Evolutionary conservation across 2,329 filamentous ascomycete species (phyloP).

Genomic region (Aureobasidium sp.): DNA sequence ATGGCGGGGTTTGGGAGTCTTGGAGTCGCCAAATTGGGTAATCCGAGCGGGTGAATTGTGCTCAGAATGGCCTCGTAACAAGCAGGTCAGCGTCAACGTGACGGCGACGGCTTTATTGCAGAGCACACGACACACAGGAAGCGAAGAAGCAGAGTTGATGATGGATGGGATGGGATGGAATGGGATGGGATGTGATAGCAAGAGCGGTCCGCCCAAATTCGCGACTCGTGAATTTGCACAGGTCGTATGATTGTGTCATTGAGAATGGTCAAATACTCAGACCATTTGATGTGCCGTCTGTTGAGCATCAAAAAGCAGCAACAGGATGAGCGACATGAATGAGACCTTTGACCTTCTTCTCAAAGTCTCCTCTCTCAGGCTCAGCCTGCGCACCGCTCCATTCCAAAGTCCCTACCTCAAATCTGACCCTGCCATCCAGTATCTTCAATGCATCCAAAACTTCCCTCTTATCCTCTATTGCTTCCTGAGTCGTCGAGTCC

Average conservation of each 20-base stretch:
- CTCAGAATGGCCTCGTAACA: not conserved
- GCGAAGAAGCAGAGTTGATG: not conserved
- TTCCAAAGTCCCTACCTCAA: slow-evolving; percentile 22
- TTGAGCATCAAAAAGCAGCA: not conserved
- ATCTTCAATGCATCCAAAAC: slow-evolving; percentile 23
- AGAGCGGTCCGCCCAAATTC: no score
- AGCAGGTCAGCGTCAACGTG: not conserved
- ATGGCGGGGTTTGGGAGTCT: not conserved
- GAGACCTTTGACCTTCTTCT: not conserved
- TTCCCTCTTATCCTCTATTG: slow-evolving; percentile 24
- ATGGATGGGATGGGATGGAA: no score
- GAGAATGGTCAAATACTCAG: not conserved
- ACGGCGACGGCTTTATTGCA: not conserved
- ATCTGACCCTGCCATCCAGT: slow-evolving; percentile 19
- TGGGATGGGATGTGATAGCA: no score
- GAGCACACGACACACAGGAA: not conserved
- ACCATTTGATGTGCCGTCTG: not conserved
- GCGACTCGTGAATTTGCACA: no score
- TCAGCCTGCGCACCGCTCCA: slow-evolving; percentile 9
- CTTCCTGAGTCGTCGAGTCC: slow-evolving; percentile 25
- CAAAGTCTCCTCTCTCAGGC: not conserved
- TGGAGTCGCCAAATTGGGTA: not conserved
- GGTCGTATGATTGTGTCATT: not conserved
- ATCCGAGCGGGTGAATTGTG: slow-evolving; percentile 6
- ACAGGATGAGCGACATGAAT: not conserved